phyloP scores from a whole-genome alignment of 1,139 yeast species.

The Petasospora rhodanensis region DNA sequence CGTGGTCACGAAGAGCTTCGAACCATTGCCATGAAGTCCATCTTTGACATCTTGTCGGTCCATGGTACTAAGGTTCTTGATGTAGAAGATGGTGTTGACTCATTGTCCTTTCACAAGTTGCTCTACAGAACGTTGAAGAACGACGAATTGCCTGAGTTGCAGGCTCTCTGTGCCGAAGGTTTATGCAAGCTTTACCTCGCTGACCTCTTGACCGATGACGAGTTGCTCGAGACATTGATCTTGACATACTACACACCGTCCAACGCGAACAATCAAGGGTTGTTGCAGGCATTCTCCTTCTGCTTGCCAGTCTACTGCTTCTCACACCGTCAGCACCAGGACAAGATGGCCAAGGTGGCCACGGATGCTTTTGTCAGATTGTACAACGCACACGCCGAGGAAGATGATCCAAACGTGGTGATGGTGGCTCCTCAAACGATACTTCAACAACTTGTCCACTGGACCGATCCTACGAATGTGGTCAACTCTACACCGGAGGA shows the following conservation, averaged over 20 bases:
- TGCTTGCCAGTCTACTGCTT: constrained; percentile 89
- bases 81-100: constrained; percentile 58
- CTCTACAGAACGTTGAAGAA: constrained; percentile 63
- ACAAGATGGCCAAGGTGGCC: constrained; percentile 56
- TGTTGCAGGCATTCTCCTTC: constrained; percentile 79
- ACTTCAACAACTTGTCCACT: constrained; percentile 69
- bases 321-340: constrained; percentile 73
- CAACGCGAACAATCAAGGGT: constrained; percentile 56
- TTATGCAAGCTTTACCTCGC: constrained; percentile 78
- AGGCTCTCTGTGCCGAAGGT: constrained; percentile 83
- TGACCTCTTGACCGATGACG: constrained; percentile 67
- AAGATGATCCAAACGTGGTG: constrained; percentile 26
- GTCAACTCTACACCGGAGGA: constrained; percentile 47
- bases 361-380: constrained; percentile 65
- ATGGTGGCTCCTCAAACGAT: constrained; percentile 46
- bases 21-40: constrained; percentile 58
- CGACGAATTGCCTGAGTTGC: constrained; percentile 58
- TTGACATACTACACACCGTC: constrained; percentile 71
- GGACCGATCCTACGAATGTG: constrained; percentile 81
- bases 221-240: constrained; percentile 66
- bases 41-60: constrained; percentile 73
- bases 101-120: constrained; percentile 56
- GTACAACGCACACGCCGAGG: constrained; percentile 38
- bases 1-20: constrained; percentile 59
- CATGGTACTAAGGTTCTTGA: constrained; percentile 71